Percentiles rank a stretch among this genome's conserved stretches.
These are phyloP conservation scores for Nematodospora anomalae DNA, from an alignment of 1,139 yeast species.

Conservation along the genomic window DNA sequence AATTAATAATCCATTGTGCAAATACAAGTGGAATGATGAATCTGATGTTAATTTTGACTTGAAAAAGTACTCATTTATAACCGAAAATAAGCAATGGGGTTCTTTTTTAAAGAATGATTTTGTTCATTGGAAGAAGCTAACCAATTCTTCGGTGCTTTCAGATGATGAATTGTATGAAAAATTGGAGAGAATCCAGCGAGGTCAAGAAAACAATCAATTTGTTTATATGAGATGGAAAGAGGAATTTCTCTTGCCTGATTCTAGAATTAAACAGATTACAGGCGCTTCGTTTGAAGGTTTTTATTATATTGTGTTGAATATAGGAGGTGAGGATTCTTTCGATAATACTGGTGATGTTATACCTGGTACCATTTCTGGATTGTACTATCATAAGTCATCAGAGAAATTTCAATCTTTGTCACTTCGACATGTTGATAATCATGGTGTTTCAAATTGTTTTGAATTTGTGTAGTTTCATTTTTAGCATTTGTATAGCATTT, in stretches of 20 bases:
- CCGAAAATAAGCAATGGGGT: constrained; percentile 55
- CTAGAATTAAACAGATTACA: constrained; percentile 59
- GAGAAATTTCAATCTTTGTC: constrained; percentile 67
- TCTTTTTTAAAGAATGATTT: constrained; percentile 68
- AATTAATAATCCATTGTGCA: constrained; percentile 53
- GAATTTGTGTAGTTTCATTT: constrained; percentile 12
- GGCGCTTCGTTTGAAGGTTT: constrained; percentile 95
- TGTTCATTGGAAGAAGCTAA: constrained; percentile 84
- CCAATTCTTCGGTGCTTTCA: constrained; percentile 33
- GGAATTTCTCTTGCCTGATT: constrained; percentile 79
- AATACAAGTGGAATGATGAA: not conserved
- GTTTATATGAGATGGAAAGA: constrained; percentile 97
- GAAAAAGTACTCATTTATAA: constrained; percentile 36
- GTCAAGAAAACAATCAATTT: constrained; percentile 35
- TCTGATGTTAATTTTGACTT: constrained; percentile 15
- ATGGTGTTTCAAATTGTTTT: constrained; percentile 21
- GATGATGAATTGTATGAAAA: constrained; percentile 29
- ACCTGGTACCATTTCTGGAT: constrained; percentile 70
- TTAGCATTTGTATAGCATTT: not conserved
- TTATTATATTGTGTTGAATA: constrained; percentile 82
- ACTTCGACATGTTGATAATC: constrained; percentile 34
- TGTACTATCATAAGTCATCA: constrained; percentile 75
- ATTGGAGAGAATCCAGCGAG: constrained; percentile 32
- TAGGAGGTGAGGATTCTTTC: constrained; percentile 38
- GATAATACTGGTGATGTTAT: constrained; percentile 5